Evolutionary conservation across 805 yeast species (phyloP).

Genomic region (Candida maltosa): DNA sequence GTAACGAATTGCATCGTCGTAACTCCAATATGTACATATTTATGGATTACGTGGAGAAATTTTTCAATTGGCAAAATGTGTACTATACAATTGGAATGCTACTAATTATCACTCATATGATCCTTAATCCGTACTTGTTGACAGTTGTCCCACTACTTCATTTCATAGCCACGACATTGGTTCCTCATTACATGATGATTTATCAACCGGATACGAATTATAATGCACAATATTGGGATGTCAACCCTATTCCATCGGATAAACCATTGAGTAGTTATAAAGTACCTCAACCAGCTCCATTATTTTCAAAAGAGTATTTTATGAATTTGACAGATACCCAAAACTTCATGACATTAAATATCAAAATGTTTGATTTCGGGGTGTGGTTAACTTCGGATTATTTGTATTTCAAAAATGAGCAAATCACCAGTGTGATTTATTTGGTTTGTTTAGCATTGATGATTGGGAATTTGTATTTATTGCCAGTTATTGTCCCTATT

Average conservation of each 20-base stretch:
- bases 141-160: slow-evolving; percentile 53
- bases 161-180: slow-evolving; percentile 52
- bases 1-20: slow-evolving; percentile 60
- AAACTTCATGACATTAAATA: slow-evolving; percentile 70
- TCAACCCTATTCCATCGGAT: slow-evolving; percentile 40
- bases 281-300: slow-evolving; percentile 70
- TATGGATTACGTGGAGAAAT: slow-evolving; percentile 52
- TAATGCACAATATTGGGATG: slow-evolving; percentile 12
- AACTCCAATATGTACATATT: slow-evolving; percentile 58
- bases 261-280: slow-evolving; percentile 48
- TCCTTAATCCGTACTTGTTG: slow-evolving; percentile 60
- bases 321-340: slow-evolving; percentile 81
- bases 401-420: slow-evolving; percentile 63
- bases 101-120: slow-evolving; percentile 45
- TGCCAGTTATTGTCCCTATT: slow-evolving; percentile 26
- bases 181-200: slow-evolving; percentile 60
- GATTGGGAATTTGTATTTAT: slow-evolving; percentile 19
- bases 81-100: slow-evolving; percentile 58
- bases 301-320: slow-evolving; percentile 72
- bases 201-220: slow-evolving; percentile 62
- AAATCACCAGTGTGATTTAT: slow-evolving; percentile 52
- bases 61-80: slow-evolving; percentile 66
- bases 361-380: slow-evolving; percentile 56
- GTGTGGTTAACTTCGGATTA: slow-evolving; percentile 49
- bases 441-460: slow-evolving; percentile 28